Percentiles rank a stretch among this genome's conserved stretches.
Conservation (phyloP, 2,329 filamentous ascomycete species). For the Aschersonia sp. region DNA sequence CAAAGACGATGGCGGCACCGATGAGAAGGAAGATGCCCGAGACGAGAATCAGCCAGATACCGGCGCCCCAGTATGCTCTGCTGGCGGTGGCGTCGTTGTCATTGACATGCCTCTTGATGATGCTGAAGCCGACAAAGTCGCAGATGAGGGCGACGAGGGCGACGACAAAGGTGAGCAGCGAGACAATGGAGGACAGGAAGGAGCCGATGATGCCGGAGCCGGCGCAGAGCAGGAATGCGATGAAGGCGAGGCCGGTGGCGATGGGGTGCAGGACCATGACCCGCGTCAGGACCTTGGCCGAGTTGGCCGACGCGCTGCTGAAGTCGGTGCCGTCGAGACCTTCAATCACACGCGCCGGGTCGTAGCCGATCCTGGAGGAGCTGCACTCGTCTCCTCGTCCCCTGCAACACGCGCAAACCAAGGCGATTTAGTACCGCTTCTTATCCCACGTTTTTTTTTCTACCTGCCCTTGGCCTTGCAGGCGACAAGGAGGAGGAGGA, state of each 20-base stretch:
- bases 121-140: conserved; percentile 43
- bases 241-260: conserved; percentile 39
- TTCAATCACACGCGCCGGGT: conserved; percentile 30
- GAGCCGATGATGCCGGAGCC: conserved; percentile 37
- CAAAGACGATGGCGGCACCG: conserved; percentile 41
- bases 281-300: conserved; percentile 34
- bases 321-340: conserved; percentile 22
- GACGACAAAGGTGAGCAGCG: conserved; percentile 35
- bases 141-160: conserved; percentile 33
- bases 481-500: background rate
- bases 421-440: no score
- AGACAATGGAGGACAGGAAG: conserved; percentile 33
- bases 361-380: conserved; percentile 36
- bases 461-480: no score
- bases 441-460: no score
- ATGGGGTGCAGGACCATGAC: conserved; percentile 50
- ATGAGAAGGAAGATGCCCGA: conserved; percentile 39
- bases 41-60: conserved; percentile 44
- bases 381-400: conserved; percentile 32
- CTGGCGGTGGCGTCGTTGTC: conserved; percentile 21
- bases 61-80: conserved; percentile 35
- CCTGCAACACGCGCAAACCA: background rate
- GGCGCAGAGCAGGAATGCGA: conserved; percentile 41
- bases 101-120: conserved; percentile 40
- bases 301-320: conserved; percentile 25